Conservation (phyloP, 345 rosid genomes). For the Turritis glabra region DNA sequence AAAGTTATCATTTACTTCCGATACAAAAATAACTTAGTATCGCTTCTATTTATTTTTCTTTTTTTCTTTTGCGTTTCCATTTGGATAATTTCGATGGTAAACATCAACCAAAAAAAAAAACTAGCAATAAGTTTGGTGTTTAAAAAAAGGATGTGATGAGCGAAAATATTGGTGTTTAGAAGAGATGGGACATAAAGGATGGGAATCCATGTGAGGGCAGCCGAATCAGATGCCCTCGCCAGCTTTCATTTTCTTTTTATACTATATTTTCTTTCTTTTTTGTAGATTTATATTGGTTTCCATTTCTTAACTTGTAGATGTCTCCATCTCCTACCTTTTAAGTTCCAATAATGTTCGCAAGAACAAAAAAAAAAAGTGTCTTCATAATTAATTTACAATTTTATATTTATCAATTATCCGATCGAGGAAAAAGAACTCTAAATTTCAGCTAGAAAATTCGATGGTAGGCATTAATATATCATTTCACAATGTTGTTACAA, state of each 20-base stretch:
- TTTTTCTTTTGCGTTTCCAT: no score
- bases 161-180: background rate
- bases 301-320: constrained; percentile 43
- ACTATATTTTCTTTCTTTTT: background rate
- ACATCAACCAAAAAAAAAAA: background rate
- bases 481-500: background rate
- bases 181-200: constrained; percentile 35
- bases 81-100: no score
- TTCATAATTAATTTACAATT: background rate
- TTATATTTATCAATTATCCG: background rate
- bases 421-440: background rate
- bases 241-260: constrained; percentile 37
- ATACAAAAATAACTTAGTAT: no score
- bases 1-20: no score
- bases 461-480: background rate
- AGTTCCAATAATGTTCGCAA: background rate
- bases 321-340: constrained; percentile 33
- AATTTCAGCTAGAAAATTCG: background rate
- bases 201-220: constrained; percentile 62
- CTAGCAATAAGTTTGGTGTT: no score
- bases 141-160: background rate
- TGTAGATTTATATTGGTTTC: no score
- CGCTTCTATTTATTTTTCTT: no score
- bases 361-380: background rate
- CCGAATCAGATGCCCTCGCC: constrained; percentile 39